Evolutionary conservation across 495 filamentous ascomycete genomes (phyloP).

Genomic region (Achaetomiella virescens): DNA sequence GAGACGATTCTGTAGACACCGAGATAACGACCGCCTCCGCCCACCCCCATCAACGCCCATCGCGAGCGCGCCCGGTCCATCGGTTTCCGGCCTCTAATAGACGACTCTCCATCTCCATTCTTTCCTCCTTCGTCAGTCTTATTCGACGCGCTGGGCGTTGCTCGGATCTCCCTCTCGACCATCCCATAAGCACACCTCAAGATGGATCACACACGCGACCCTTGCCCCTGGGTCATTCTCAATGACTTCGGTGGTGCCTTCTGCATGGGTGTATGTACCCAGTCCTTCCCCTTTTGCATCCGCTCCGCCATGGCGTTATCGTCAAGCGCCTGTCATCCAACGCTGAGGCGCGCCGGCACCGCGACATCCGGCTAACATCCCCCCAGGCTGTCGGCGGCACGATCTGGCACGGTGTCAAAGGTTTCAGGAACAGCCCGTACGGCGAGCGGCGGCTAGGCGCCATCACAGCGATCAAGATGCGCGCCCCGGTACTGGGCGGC

Average conservation of each 20-base stretch:
- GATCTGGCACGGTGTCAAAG: constrained; percentile 98
- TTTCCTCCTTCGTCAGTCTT: neutral
- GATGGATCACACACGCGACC: constrained; percentile 82
- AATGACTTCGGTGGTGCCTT: constrained; percentile 98
- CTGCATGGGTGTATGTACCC: constrained; percentile 79
- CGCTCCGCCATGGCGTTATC: neutral
- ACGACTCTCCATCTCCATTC: neutral
- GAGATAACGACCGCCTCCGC: constrained; percentile 2
- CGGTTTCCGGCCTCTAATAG: neutral
- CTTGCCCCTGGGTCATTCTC: constrained; percentile 92
- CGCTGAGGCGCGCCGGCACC: neutral
- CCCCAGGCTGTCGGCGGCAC: constrained; percentile 78
- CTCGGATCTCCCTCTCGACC: neutral
- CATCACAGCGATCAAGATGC: constrained; percentile 93
- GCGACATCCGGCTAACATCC: neutral
- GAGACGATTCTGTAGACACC: constrained; percentile 3
- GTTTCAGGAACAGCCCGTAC: constrained; percentile 80
- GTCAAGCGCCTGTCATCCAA: neutral
- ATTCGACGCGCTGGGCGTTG: neutral
- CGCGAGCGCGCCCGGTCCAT: neutral
- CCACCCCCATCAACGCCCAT: constrained; percentile 1
- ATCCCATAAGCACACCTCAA: constrained; percentile 21
- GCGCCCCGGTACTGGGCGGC: constrained; percentile 89
- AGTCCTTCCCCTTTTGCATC: neutral
- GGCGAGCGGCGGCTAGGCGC: constrained; percentile 94